These are phyloP conservation scores for Luffa acutangula DNA, from an alignment of 306 rosid species.

Conservation along the genomic window DNA sequence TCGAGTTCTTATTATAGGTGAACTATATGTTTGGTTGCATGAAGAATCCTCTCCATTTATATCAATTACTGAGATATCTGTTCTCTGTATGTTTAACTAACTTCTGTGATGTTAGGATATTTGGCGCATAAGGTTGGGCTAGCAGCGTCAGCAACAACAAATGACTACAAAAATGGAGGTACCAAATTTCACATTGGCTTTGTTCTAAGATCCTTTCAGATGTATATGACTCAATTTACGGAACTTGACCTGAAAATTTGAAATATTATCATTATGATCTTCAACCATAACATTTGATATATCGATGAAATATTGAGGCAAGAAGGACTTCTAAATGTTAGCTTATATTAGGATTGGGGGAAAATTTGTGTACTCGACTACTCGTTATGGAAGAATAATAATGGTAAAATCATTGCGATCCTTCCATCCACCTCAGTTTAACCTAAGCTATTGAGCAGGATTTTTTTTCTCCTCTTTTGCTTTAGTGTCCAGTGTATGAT, in stretches of 20 bases:
- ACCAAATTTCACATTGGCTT: neutral
- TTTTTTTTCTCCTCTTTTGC: neutral
- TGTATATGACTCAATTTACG: neutral
- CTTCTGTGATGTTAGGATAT: constrained; percentile 20
- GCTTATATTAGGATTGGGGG: neutral
- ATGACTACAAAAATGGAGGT: constrained; percentile 18
- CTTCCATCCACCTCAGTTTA: neutral
- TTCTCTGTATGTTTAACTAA: constrained; percentile 1
- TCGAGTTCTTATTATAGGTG: neutral
- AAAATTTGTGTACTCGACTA: neutral
- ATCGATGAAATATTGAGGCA: neutral
- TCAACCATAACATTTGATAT: neutral
- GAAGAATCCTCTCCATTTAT: neutral
- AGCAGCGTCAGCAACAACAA: constrained; percentile 7
- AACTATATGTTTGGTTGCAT: neutral
- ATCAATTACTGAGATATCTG: neutral
- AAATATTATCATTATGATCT: neutral
- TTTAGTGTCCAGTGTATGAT: neutral
- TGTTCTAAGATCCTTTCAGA: neutral
- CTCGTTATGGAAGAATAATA: neutral
- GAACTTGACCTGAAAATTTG: neutral
- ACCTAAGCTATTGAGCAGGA: neutral
- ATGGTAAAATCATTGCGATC: neutral
- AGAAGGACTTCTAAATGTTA: neutral
- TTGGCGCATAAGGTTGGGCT: constrained; percentile 18